phyloP scores from a whole-genome alignment of 78 protist genomes.

The Polysphondylium violaceum region DNA sequence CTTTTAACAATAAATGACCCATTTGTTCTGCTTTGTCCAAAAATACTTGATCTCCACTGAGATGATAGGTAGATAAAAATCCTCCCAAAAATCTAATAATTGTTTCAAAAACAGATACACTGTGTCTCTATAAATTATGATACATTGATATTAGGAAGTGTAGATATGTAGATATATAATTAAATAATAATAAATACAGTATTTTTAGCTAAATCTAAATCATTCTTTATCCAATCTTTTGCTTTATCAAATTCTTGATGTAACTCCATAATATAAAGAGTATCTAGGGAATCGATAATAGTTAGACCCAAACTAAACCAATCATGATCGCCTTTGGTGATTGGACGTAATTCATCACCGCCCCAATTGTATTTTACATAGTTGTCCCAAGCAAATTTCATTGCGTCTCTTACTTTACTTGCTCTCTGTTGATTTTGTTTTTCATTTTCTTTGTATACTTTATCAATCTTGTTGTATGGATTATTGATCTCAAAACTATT shows the following conservation, averaged over 20 bases:
- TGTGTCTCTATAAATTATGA: not conserved
- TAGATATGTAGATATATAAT: not conserved
- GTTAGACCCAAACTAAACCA: conserved; percentile 87
- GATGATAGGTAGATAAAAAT: conserved; percentile 84
- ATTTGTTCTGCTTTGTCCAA: conserved; percentile 85
- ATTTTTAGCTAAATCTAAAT: conserved; percentile 10
- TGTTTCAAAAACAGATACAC: conserved; percentile 88
- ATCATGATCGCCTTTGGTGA: not conserved
- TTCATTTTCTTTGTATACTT: conserved; percentile 1
- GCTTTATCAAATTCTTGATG: not conserved
- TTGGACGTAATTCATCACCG: not conserved
- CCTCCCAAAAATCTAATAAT: conserved; percentile 92
- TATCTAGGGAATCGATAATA: conserved; percentile 85
- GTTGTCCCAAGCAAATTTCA: conserved; percentile 83
- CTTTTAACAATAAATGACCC: conserved; percentile 72
- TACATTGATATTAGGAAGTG: not conserved
- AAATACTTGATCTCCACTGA: conserved; percentile 81
- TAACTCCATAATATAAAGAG: conserved; percentile 86
- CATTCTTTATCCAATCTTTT: conserved; percentile 3
- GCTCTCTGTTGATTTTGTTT: conserved; percentile 18
- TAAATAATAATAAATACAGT: conserved; percentile 10
- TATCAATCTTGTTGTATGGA: conserved; percentile 21
- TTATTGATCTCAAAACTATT: not conserved
- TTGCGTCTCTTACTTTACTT: not conserved
- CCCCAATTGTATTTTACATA: conserved; percentile 16